A percentile compares a stretch with the other conserved stretches of the same genome.
Conservation (phyloP, 768 basidiomycete species). For the Suillus spraguei region DNA sequence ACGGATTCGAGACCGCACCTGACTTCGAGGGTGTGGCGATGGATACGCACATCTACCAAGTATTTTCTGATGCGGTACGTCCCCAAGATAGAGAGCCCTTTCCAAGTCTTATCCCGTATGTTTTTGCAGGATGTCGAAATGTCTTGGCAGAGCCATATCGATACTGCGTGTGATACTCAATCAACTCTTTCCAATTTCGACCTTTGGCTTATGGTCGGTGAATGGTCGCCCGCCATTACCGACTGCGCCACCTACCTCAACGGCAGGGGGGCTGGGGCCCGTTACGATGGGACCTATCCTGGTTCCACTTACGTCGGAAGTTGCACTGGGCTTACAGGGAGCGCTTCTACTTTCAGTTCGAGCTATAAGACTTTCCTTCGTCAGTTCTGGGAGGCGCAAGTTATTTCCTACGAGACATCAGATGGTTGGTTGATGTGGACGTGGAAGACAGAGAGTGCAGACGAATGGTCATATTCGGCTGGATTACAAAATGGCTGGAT, state of each 20-base stretch:
- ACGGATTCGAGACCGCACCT: conserved; percentile 57
- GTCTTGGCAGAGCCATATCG: conserved; percentile 58
- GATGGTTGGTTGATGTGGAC: conserved; percentile 83
- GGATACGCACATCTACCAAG: conserved; percentile 81
- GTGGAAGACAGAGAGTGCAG: conserved; percentile 82
- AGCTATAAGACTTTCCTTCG: conserved; percentile 82
- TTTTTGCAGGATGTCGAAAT: conserved; percentile 44
- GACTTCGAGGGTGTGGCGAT: conserved; percentile 67
- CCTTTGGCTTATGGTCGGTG: conserved; percentile 85
- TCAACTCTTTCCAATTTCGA: conserved; percentile 51
- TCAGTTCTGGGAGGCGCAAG: conserved; percentile 85
- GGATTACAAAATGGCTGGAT: conserved; percentile 86
- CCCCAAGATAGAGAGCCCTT: not conserved
- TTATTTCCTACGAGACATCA: conserved; percentile 68
- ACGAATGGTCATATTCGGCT: conserved; percentile 90
- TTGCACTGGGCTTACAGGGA: conserved; percentile 74
- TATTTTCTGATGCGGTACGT: conserved; percentile 63
- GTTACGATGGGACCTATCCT: conserved; percentile 62
- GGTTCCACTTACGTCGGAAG: conserved; percentile 73
- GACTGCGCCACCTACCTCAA: conserved; percentile 71
- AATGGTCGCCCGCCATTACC: conserved; percentile 80
- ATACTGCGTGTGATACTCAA: conserved; percentile 53
- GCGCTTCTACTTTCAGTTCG: conserved; percentile 70
- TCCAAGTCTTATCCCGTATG: not conserved
- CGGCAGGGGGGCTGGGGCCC: conserved; percentile 71